These are phyloP conservation scores for Penicillium sp. DNA, from an alignment of 2,329 filamentous ascomycete genomes.

Conservation along the genomic window DNA sequence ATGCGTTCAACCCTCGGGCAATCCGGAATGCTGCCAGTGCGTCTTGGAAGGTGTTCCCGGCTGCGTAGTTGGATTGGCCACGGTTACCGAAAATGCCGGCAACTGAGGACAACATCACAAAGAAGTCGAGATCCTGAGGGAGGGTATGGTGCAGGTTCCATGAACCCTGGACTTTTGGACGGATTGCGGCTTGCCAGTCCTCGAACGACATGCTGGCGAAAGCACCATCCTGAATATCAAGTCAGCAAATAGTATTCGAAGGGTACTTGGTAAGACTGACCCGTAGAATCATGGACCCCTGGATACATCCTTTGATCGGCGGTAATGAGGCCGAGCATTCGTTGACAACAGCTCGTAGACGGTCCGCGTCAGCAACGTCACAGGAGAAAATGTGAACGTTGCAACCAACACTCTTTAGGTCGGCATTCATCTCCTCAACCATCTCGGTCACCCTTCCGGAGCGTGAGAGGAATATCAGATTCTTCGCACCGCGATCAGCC, in stretches of 20 bases:
- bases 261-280: conserved; percentile 5
- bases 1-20: conserved; percentile 16
- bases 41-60: conserved; percentile 42
- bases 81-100: conserved; percentile 47
- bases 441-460: conserved; percentile 9
- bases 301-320: conserved; percentile 26
- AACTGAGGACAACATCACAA: conserved; percentile 43
- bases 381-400: conserved; percentile 15
- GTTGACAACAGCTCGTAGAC: conserved; percentile 4
- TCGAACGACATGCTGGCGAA: conserved; percentile 35
- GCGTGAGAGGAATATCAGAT: conserved; percentile 22
- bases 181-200: conserved; percentile 38
- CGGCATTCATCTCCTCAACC: conserved; percentile 9
- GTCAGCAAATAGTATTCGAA: neutral
- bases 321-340: conserved; percentile 7
- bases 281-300: conserved; percentile 23
- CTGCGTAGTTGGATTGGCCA: conserved; percentile 47
- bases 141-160: conserved; percentile 36
- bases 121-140: conserved; percentile 40
- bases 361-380: conserved; percentile 13
- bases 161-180: conserved; percentile 42
- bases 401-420: conserved; percentile 13
- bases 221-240: conserved; percentile 11
- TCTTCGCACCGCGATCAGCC: conserved; percentile 18
- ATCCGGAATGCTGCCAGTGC: conserved; percentile 32